phyloP scores from a whole-genome alignment of 768 basidiomycete species.

The Tulasnella sp. region DNA sequence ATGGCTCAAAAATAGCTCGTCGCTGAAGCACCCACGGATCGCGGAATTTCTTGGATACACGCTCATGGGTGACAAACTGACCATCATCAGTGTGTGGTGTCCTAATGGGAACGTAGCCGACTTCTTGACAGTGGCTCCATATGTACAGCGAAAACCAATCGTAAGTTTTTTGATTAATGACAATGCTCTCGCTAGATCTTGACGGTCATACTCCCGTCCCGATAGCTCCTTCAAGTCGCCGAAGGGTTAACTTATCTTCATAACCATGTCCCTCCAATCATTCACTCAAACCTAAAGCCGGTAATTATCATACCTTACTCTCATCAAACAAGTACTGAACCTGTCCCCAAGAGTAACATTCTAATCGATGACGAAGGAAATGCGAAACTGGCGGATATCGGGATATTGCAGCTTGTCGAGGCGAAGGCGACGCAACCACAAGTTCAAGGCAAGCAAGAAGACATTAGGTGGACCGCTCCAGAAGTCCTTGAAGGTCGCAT shows the following conservation, averaged over 20 bases:
- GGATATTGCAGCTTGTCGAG: not conserved
- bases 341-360: no score
- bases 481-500: not conserved
- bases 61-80: not conserved
- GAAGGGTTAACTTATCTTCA: not conserved
- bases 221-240: not conserved
- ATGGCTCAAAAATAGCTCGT: not conserved
- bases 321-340: no score
- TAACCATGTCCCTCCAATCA: not conserved
- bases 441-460: not conserved
- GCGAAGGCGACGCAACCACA: not conserved
- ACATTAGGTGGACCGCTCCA: not conserved
- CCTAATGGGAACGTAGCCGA: not conserved
- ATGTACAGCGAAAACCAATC: not conserved
- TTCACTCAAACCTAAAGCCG: slow-evolving; percentile 1
- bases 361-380: no score
- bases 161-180: not conserved
- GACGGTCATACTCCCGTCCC: not conserved
- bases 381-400: no score
- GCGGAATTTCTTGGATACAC: not conserved
- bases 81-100: not conserved
- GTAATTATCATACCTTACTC: not conserved
- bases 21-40: not conserved
- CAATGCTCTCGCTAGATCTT: not conserved
- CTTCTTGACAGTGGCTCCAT: not conserved